Percentiles rank a stretch among this genome's conserved stretches.
phyloP scores from a whole-genome alignment of 176 grass and related monocot species.

The Paspalum vaginatum region DNA sequence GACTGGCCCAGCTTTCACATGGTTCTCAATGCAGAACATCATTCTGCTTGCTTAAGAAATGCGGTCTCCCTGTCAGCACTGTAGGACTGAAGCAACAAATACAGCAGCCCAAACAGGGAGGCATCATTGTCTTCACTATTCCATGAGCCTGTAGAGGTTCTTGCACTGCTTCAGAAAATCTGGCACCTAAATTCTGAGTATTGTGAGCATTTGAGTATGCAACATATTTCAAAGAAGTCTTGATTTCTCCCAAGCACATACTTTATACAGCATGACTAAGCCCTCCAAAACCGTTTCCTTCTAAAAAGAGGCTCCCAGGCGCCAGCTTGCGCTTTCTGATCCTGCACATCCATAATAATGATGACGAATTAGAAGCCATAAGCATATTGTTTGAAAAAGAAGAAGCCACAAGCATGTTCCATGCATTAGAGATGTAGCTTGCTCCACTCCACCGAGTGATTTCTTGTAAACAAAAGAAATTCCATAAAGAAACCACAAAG shows the following conservation, averaged over 20 bases:
- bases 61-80: neutral
- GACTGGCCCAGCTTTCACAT: neutral
- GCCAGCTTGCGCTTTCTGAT: neutral
- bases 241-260: conserved; percentile 8
- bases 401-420: conserved; percentile 20
- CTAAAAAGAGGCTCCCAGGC: neutral
- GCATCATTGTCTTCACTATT: neutral
- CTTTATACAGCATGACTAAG: conserved; percentile 13
- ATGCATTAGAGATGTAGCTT: conserved; percentile 20
- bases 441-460: conserved; percentile 1
- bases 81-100: conserved; percentile 1
- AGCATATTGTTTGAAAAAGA: neutral
- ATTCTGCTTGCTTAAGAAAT: neutral
- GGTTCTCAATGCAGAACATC: neutral
- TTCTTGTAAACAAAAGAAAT: conserved; percentile 20
- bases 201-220: neutral
- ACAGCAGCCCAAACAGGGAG: neutral
- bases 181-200: neutral
- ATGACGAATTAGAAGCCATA: conserved; percentile 28
- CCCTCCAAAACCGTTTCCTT: neutral
- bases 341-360: conserved; percentile 38
- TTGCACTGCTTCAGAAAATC: conserved; percentile 4
- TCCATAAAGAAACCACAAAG: neutral
- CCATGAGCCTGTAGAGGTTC: neutral
- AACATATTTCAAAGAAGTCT: neutral